phyloP scores from a whole-genome alignment of 1,139 yeast genomes.

The Debaryomycetaceae sp. region DNA sequence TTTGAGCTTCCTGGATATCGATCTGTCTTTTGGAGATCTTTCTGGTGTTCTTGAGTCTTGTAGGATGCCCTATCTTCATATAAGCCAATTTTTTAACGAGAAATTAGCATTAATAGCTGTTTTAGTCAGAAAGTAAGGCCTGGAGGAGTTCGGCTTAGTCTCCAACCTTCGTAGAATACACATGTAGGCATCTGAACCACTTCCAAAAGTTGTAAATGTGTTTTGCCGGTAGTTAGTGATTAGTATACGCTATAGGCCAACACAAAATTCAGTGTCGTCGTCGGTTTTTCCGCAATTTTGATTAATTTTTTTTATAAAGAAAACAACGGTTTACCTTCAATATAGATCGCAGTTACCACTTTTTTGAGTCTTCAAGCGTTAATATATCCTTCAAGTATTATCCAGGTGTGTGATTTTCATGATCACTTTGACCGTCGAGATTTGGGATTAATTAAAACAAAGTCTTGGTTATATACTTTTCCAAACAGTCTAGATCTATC shows the following conservation, averaged over 20 bases:
- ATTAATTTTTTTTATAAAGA: constrained; percentile 3
- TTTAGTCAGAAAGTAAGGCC: no score
- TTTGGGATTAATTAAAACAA: no score
- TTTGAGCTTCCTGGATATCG: no score
- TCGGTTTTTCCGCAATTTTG: constrained; percentile 10
- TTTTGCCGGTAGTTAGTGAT: not conserved
- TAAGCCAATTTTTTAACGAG: no score
- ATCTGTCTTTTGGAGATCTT: no score
- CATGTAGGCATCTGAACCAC: not conserved
- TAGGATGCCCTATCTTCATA: no score
- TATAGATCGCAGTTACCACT: not conserved
- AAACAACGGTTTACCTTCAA: not conserved
- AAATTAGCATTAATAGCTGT: no score
- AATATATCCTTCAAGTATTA: not conserved
- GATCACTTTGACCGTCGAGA: not conserved
- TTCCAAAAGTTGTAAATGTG: not conserved
- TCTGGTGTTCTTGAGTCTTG: no score
- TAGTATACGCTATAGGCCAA: not conserved
- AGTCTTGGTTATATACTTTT: not conserved
- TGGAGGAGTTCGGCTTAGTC: not conserved
- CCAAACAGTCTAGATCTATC: not conserved
- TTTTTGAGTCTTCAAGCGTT: not conserved
- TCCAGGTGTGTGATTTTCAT: not conserved
- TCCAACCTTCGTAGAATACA: not conserved
- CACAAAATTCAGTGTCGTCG: constrained; percentile 8